Conservation (phyloP, 768 basidiomycete genomes). For the Lactifluus subvellereus region DNA sequence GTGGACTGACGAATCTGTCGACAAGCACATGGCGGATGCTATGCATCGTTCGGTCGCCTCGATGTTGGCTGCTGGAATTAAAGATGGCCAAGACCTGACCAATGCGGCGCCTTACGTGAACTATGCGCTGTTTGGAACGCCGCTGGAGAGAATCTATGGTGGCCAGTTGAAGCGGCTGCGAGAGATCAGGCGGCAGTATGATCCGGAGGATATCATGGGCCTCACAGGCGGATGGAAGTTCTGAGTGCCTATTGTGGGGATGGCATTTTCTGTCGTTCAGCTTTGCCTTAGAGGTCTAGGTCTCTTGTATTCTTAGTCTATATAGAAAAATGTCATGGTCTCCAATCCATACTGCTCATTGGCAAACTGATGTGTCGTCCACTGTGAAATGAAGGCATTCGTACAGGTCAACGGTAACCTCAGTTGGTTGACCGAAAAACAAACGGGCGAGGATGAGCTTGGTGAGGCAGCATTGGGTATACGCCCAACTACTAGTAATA, state of each 20-base stretch:
- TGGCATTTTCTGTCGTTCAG: not conserved
- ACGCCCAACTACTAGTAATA: too few relatives aligned
- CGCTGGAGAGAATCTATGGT: constrained; percentile 47
- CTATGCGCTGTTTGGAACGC: constrained; percentile 51
- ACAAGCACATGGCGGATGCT: constrained; percentile 26
- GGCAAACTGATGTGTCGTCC: too few relatives aligned
- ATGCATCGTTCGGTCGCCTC: constrained; percentile 5
- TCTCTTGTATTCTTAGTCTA: too few relatives aligned
- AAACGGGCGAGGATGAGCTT: too few relatives aligned
- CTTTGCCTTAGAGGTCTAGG: not conserved
- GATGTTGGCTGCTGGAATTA: constrained; percentile 40
- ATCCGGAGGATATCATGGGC: constrained; percentile 58
- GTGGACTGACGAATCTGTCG: constrained; percentile 38
- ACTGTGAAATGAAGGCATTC: too few relatives aligned
- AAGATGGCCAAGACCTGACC: constrained; percentile 36
- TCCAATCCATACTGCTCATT: too few relatives aligned
- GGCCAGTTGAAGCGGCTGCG: constrained; percentile 39
- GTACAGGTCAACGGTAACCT: too few relatives aligned
- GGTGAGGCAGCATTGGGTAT: too few relatives aligned
- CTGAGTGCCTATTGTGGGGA: not conserved
- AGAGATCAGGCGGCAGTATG: constrained; percentile 40
- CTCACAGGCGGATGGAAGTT: constrained; percentile 61
- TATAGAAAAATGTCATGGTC: too few relatives aligned
- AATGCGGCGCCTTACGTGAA: constrained; percentile 50
- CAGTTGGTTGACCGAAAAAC: too few relatives aligned